These are phyloP conservation scores for Aureobasidium sp. DNA, from an alignment of 2,329 filamentous ascomycete species.

Conservation along the genomic window DNA sequence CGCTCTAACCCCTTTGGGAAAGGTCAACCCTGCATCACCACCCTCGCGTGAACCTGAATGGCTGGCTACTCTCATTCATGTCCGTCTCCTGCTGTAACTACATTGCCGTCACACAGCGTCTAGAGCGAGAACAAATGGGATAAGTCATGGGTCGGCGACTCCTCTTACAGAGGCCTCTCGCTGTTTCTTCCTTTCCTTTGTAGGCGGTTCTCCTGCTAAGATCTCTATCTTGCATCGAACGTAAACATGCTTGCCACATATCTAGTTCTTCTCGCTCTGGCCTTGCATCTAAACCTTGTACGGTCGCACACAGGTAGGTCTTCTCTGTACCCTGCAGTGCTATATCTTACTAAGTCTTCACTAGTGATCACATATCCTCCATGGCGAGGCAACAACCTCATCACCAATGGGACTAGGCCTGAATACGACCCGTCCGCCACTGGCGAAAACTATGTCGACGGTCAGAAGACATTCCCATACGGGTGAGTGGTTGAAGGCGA, in stretches of 20 bases:
- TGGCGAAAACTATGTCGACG: slow-evolving; percentile 39
- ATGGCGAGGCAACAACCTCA: slow-evolving; percentile 79
- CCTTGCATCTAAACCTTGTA: neutral
- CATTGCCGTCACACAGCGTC: slow-evolving; percentile 5
- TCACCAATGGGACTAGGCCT: too few species aligned
- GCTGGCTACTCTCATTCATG: neutral
- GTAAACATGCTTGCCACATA: neutral
- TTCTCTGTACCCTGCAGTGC: neutral
- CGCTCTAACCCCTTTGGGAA: too few species aligned
- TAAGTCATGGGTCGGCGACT: slow-evolving; percentile 3
- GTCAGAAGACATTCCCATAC: slow-evolving; percentile 58
- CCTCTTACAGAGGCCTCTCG: neutral
- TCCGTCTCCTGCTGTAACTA: neutral
- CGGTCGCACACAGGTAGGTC: neutral
- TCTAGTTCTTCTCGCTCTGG: neutral
- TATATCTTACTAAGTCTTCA: slow-evolving; percentile 45
- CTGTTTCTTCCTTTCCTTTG: neutral
- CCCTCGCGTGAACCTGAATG: neutral
- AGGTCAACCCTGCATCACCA: neutral
- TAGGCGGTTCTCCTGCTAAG: neutral
- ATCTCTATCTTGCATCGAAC: neutral
- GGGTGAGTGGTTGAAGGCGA: too few species aligned
- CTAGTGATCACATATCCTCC: slow-evolving; percentile 81
- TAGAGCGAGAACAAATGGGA: neutral
- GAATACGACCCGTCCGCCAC: too few species aligned